Conservation (phyloP, 352 stramenopile species). For the Pythium scleroteichum region DNA sequence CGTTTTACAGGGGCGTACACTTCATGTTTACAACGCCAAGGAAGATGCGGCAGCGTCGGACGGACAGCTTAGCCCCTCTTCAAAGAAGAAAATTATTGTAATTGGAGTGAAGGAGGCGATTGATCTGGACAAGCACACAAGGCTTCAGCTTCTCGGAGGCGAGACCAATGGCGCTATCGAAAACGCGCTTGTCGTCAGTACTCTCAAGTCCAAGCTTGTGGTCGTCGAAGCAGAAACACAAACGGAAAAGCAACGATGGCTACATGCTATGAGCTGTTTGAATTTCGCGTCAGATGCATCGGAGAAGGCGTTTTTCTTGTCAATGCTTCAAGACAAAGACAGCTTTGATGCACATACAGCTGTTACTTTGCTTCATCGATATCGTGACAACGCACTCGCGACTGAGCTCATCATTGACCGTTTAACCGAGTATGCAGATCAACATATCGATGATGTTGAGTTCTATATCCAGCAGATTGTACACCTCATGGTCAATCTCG, state of each 20-base stretch:
- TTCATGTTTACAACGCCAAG: constrained; percentile 69
- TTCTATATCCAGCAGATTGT: constrained; percentile 86
- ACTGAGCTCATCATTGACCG: constrained; percentile 70
- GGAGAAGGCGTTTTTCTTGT: constrained; percentile 57
- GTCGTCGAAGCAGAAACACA: constrained; percentile 67
- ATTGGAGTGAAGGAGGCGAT: constrained; percentile 63
- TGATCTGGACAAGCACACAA: constrained; percentile 57
- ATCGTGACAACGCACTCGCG: constrained; percentile 62
- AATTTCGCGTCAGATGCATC: constrained; percentile 52
- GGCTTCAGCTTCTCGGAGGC: constrained; percentile 48
- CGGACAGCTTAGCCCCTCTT: constrained; percentile 27
- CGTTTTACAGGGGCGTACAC: constrained; percentile 50
- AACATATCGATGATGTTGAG: constrained; percentile 77
- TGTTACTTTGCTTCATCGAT: constrained; percentile 69
- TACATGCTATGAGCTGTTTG: constrained; percentile 69
- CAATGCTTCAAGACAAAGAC: constrained; percentile 51
- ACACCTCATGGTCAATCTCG: constrained; percentile 65
- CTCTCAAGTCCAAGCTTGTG: constrained; percentile 71
- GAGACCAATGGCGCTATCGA: constrained; percentile 30
- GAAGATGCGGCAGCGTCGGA: constrained; percentile 29
- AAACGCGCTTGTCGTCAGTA: constrained; percentile 67
- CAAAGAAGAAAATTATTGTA: constrained; percentile 63
- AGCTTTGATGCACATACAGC: constrained; percentile 69
- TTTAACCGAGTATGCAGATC: constrained; percentile 57
- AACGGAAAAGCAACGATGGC: constrained; percentile 76